These are phyloP conservation scores for Calonectria hawksworthii DNA, from an alignment of 2,329 filamentous ascomycete species.

Conservation along the genomic window DNA sequence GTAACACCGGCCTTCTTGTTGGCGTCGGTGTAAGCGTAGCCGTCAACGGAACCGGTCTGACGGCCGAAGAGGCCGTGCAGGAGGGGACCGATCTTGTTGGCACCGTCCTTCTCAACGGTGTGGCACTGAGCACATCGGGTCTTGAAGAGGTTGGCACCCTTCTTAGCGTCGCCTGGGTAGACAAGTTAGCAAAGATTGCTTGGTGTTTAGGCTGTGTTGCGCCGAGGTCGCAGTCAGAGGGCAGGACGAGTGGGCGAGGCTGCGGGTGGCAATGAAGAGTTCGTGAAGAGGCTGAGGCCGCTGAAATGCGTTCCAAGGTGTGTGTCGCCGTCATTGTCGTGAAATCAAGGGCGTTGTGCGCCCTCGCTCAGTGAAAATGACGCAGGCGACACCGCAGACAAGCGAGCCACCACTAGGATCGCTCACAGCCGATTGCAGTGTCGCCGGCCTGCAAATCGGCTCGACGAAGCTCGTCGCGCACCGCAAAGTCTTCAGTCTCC, in stretches of 20 bases:
- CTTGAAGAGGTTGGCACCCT: conserved; percentile 99
- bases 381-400: conserved; percentile 45
- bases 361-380: conserved; percentile 48
- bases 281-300: conserved; percentile 12
- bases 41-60: conserved; percentile 90
- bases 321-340: conserved; percentile 31
- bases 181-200: conserved; percentile 45
- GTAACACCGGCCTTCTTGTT: conserved; percentile 97
- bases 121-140: conserved; percentile 99
- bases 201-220: conserved; percentile 12
- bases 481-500: conserved; percentile 20
- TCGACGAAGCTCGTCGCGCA: conserved; percentile 16
- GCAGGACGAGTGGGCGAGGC: not conserved
- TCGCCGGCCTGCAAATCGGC: conserved; percentile 6
- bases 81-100: conserved; percentile 98
- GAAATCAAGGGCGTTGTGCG: conserved; percentile 31
- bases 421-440: conserved; percentile 1
- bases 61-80: conserved; percentile 98
- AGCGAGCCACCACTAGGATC: conserved; percentile 17
- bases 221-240: not conserved
- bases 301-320: conserved; percentile 18
- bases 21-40: conserved; percentile 98
- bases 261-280: not conserved
- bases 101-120: conserved; percentile 89
- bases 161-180: conserved; percentile 86